Conservation (phyloP, 345 rosid genomes). For the Schrenkiella parvula region DNA sequence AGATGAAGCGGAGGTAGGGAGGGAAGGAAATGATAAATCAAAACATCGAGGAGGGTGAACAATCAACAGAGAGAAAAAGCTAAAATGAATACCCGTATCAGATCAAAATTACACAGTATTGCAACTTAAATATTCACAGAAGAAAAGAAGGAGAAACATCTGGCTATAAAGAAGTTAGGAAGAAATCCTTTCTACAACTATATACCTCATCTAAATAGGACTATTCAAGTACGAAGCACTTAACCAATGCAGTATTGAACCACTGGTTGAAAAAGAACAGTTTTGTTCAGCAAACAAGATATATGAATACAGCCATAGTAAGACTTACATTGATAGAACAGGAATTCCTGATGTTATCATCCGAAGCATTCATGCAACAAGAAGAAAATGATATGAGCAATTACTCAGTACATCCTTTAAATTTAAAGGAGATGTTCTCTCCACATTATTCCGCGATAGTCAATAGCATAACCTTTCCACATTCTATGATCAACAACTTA, state of each 20-base stretch:
- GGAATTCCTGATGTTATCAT: constrained; percentile 81
- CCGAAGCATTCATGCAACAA: constrained; percentile 41
- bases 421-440: background rate
- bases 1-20: constrained; percentile 13
- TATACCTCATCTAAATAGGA: background rate
- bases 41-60: background rate
- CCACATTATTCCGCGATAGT: background rate
- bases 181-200: constrained; percentile 2
- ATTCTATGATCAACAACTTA: background rate
- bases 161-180: background rate
- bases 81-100: background rate
- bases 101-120: background rate
- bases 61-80: background rate
- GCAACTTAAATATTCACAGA: background rate
- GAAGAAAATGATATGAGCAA: constrained; percentile 26
- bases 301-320: constrained; percentile 19
- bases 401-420: background rate
- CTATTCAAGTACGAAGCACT: background rate
- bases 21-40: constrained; percentile 5
- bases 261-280: background rate
- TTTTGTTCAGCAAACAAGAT: constrained; percentile 12
- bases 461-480: background rate
- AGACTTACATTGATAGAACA: constrained; percentile 89
- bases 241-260: constrained; percentile 14
- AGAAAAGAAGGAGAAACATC: background rate